phyloP scores from a whole-genome alignment of 352 stramenopile species.

The Thalassiosira exigua region DNA sequence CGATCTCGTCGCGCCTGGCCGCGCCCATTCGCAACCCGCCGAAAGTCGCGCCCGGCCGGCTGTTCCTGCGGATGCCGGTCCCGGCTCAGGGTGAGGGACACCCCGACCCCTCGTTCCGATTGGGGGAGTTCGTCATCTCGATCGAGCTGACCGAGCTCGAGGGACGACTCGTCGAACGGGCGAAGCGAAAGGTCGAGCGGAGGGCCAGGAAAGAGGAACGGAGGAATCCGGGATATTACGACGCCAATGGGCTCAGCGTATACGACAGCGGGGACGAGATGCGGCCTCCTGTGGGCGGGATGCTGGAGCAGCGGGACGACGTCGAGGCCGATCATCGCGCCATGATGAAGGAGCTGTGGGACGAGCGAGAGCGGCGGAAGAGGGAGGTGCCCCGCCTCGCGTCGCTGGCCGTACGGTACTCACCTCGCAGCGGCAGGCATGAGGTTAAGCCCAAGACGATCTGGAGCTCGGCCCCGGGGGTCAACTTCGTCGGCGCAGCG shows the following conservation, averaged over 20 bases:
- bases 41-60: conserved; percentile 14
- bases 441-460: conserved; percentile 6
- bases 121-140: conserved; percentile 37
- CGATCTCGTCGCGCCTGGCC: neutral
- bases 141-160: conserved; percentile 32
- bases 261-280: neutral
- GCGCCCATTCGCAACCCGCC: neutral
- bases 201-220: conserved; percentile 10
- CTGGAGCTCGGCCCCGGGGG: conserved; percentile 48
- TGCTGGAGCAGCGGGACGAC: neutral
- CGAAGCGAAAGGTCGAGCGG: conserved; percentile 19
- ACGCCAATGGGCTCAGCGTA: neutral
- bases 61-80: conserved; percentile 41
- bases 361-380: neutral
- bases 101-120: conserved; percentile 1
- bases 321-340: neutral
- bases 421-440: neutral
- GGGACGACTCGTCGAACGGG: conserved; percentile 11
- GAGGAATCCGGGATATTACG: neutral
- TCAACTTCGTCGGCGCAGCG: conserved; percentile 51
- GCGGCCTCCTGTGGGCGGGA: neutral
- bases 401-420: neutral
- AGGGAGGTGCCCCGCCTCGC: neutral
- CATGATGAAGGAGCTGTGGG: neutral
- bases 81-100: neutral